Percentiles rank a stretch among this genome's conserved stretches.
Conservation (phyloP, 2,329 filamentous ascomycete species). For the Byssothecium circinans region DNA sequence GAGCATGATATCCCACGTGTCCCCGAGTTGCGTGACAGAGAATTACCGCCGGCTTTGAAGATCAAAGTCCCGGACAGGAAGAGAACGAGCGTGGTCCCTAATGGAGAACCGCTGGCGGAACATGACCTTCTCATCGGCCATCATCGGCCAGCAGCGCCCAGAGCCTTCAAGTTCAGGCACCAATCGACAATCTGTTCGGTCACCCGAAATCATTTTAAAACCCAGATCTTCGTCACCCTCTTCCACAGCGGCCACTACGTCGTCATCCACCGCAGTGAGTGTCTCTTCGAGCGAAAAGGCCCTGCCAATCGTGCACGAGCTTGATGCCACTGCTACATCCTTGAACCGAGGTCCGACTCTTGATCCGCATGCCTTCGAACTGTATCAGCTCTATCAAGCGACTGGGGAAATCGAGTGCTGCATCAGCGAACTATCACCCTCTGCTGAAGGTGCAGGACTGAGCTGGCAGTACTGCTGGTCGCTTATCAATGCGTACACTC, state of each 20-base stretch:
- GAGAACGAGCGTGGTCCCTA: background rate
- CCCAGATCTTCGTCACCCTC: too few relatives aligned
- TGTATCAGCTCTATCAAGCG: slow-evolving; percentile 5
- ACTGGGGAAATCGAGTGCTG: slow-evolving; percentile 1
- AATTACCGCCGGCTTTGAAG: background rate
- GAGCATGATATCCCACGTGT: background rate
- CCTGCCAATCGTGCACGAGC: background rate
- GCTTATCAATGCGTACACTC: slow-evolving; percentile 19
- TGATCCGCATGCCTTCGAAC: slow-evolving; percentile 1
- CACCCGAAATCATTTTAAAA: too few relatives aligned
- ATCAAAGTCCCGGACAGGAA: background rate
- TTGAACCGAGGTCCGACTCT: background rate
- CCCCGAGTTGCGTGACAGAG: background rate
- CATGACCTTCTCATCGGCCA: background rate
- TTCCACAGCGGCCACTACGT: background rate
- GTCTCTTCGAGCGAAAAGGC: background rate
- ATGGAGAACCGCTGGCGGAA: background rate
- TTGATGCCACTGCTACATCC: background rate
- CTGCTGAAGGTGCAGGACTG: background rate
- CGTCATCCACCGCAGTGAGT: too few relatives aligned
- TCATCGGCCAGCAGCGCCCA: background rate
- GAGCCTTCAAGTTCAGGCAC: too few relatives aligned
- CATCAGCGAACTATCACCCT: background rate
- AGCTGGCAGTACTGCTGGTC: slow-evolving; percentile 15
- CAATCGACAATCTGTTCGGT: too few relatives aligned